These are phyloP conservation scores for Orobanche coerulescens DNA, from an alignment of 257 asterid species.

Conservation along the genomic window DNA sequence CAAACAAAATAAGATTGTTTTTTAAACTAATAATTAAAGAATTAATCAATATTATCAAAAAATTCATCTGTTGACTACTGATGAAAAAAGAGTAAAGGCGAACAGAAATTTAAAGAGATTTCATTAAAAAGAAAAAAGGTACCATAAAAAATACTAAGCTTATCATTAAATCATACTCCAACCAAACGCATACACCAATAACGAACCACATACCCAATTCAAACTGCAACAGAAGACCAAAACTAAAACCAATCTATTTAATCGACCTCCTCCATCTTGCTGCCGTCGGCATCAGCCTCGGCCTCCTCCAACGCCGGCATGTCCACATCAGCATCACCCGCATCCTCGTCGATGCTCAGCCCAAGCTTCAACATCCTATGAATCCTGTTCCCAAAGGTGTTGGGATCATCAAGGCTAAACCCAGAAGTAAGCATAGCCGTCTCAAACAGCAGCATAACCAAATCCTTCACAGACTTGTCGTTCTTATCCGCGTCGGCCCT, in stretches of 20 bases:
- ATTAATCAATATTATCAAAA: too few relatives aligned
- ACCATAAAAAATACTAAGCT: too few relatives aligned
- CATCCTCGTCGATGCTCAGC: conserved; percentile 56
- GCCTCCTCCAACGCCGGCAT: conserved; percentile 63
- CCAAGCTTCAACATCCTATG: conserved; percentile 76
- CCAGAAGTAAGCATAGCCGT: conserved; percentile 59
- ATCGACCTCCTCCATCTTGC: conserved; percentile 71
- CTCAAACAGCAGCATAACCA: conserved; percentile 56
- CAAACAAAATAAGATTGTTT: too few relatives aligned
- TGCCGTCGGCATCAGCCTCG: conserved; percentile 53
- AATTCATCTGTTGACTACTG: too few relatives aligned
- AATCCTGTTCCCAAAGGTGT: conserved; percentile 64
- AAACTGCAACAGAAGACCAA: neutral
- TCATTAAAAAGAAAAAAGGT: too few relatives aligned
- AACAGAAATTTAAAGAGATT: too few relatives aligned
- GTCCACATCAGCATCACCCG: conserved; percentile 42
- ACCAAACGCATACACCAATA: too few relatives aligned
- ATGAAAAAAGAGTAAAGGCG: too few relatives aligned
- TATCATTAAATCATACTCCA: too few relatives aligned
- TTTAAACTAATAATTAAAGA: too few relatives aligned
- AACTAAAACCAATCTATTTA: conserved; percentile 14
- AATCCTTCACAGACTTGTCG: conserved; percentile 60
- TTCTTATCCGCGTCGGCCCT: conserved; percentile 71
- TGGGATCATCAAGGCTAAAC: conserved; percentile 63
- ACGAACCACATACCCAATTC: too few relatives aligned